A percentile compares a stretch with the other conserved stretches of the same genome.
phyloP scores from a whole-genome alignment of 257 asterid species.

The Solanum medicagineum region DNA sequence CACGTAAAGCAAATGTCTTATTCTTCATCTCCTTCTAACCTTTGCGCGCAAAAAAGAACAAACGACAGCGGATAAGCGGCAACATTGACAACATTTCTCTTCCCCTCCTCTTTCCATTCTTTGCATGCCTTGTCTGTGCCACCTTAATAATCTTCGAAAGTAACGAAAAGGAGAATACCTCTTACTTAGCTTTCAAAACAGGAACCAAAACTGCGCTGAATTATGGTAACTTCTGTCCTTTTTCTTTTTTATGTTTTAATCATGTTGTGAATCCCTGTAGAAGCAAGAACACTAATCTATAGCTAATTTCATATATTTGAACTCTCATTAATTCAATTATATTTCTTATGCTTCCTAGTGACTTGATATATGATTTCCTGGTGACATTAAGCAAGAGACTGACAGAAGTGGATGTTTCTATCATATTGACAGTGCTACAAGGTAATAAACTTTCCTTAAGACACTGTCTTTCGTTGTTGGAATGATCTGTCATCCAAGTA shows the following conservation, averaged over 20 bases:
- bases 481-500: neutral
- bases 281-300: neutral
- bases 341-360: slow-evolving; percentile 42
- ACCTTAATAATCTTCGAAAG: neutral
- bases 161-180: neutral
- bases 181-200: neutral
- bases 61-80: neutral
- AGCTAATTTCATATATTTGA: neutral
- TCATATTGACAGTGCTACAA: slow-evolving; percentile 66
- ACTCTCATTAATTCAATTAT: neutral
- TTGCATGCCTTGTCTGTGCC: neutral
- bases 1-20: neutral
- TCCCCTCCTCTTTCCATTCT: neutral
- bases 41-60: neutral
- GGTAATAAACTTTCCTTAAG: slow-evolving; percentile 19
- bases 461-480: slow-evolving; percentile 3
- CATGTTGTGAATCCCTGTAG: neutral
- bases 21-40: neutral
- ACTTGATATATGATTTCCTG: slow-evolving; percentile 82
- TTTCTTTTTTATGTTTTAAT: neutral
- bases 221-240: neutral
- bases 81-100: neutral
- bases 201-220: neutral
- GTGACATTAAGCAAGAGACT: slow-evolving; percentile 76
- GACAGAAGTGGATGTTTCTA: slow-evolving; percentile 92